A percentile compares a stretch with the other conserved stretches of the same genome.
phyloP scores from a whole-genome alignment of 75 land plant species.

The Chamaecyparis obtusa region DNA sequence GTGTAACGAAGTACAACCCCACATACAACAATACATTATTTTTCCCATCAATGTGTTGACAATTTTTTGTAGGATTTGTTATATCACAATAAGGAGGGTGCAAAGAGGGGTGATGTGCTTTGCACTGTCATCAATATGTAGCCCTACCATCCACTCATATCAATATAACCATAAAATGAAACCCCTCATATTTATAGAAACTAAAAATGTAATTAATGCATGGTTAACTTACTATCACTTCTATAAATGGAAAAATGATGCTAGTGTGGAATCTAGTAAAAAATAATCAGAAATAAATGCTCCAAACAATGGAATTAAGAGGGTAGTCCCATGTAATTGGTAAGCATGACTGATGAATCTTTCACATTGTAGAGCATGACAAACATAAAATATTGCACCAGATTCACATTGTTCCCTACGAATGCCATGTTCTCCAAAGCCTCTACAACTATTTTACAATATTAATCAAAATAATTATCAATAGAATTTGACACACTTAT shows the following conservation, averaged over 20 bases:
- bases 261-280: constrained; percentile 42
- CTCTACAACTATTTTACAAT: constrained; percentile 4
- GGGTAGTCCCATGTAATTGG: constrained; percentile 72
- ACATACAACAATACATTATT: constrained; percentile 23
- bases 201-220: background rate
- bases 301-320: constrained; percentile 64
- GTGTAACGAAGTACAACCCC: constrained; percentile 45
- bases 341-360: constrained; percentile 43
- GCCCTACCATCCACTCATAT: constrained; percentile 18
- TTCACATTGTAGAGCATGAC: constrained; percentile 55
- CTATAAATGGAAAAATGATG: constrained; percentile 38
- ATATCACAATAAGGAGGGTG: constrained; percentile 26
- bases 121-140: constrained; percentile 26
- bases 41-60: constrained; percentile 8
- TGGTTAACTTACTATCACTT: constrained; percentile 41
- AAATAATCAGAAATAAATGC: constrained; percentile 69
- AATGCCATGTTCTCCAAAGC: constrained; percentile 30
- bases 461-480: background rate
- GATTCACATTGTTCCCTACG: constrained; percentile 49
- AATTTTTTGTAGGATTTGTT: background rate
- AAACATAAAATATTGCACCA: constrained; percentile 51
- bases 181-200: background rate
- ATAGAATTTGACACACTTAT: too few species aligned
- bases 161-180: too few species aligned
- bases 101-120: constrained; percentile 32